Conservation (phyloP, 2,329 filamentous ascomycete species). For the Mollisia scopiformis region DNA sequence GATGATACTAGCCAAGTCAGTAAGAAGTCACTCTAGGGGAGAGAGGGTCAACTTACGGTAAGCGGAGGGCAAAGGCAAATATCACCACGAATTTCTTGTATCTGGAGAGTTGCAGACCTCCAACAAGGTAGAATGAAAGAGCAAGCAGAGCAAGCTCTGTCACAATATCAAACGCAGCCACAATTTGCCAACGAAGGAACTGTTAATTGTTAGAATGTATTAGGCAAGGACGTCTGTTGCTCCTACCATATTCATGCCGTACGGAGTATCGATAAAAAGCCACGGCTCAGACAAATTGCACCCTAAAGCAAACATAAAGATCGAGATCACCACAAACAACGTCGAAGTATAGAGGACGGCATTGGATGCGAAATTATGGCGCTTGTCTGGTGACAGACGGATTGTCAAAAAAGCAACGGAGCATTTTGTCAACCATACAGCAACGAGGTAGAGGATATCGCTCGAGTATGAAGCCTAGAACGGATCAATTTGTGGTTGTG, state of each 20-base stretch:
- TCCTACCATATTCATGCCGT: slow-evolving; percentile 35
- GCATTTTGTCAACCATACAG: slow-evolving; percentile 46
- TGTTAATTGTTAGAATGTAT: neutral
- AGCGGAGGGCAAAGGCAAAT: slow-evolving; percentile 44
- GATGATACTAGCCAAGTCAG: neutral
- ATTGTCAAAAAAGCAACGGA: slow-evolving; percentile 46
- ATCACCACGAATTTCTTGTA: slow-evolving; percentile 44
- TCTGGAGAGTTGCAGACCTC: slow-evolving; percentile 40
- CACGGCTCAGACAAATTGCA: slow-evolving; percentile 44
- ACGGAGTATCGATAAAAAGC: slow-evolving; percentile 32
- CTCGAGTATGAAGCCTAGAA: slow-evolving; percentile 40
- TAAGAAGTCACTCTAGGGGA: neutral
- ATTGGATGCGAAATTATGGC: slow-evolving; percentile 42
- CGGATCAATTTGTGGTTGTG: neutral
- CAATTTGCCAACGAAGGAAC: slow-evolving; percentile 40
- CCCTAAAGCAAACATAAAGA: slow-evolving; percentile 44
- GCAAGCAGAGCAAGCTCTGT: slow-evolving; percentile 43
- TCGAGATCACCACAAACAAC: slow-evolving; percentile 41
- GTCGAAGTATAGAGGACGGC: slow-evolving; percentile 40
- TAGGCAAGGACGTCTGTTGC: slow-evolving; percentile 9
- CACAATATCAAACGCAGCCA: slow-evolving; percentile 43
- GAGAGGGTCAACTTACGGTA: slow-evolving; percentile 37
- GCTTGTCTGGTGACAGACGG: slow-evolving; percentile 46
- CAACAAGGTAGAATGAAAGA: slow-evolving; percentile 42
- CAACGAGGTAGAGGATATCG: slow-evolving; percentile 47